Evolutionary conservation across 257 asterid species (phyloP).

Genomic region (Salvia rosmarinus): DNA sequence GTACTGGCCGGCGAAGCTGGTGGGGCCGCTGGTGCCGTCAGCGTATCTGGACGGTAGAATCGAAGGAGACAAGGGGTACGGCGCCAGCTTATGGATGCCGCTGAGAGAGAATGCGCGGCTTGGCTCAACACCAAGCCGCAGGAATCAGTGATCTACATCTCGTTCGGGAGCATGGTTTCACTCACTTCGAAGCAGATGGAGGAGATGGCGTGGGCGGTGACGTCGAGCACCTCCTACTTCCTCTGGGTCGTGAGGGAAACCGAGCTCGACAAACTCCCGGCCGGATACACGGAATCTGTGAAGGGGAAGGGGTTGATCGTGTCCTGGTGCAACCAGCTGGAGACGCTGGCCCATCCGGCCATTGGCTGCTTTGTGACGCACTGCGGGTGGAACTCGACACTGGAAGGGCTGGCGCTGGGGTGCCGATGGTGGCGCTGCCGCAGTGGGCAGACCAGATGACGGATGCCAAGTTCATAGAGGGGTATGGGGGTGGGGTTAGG

Average conservation of each 20-base stretch:
- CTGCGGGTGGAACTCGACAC: constrained; percentile 72
- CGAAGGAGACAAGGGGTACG: constrained; percentile 64
- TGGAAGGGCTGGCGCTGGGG: constrained; percentile 59
- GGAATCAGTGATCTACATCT: constrained; percentile 59
- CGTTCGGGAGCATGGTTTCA: constrained; percentile 77
- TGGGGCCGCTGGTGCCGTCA: constrained; percentile 78
- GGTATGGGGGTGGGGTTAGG: constrained; percentile 61
- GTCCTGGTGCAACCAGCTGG: constrained; percentile 77
- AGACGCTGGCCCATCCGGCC: constrained; percentile 52
- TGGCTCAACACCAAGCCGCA: constrained; percentile 61
- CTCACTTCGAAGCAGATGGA: constrained; percentile 54
- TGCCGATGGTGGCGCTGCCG: constrained; percentile 70
- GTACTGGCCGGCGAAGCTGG: constrained; percentile 57
- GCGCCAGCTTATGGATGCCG: constrained; percentile 80
- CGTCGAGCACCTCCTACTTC: constrained; percentile 40
- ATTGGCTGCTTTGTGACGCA: constrained; percentile 72
- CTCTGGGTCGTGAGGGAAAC: too few species aligned
- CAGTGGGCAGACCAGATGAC: constrained; percentile 76
- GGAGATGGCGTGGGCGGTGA: constrained; percentile 52
- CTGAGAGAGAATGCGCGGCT: constrained; percentile 48
- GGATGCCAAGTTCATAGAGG: constrained; percentile 66
- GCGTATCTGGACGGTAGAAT: constrained; percentile 62
- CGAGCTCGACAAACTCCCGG: too few species aligned
- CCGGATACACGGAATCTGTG: constrained; percentile 35
- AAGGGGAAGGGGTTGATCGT: constrained; percentile 53